Percentiles rank a stretch among this genome's conserved stretches.
Conservation (phyloP, 1,139 yeast species). For the Scheffersomyces stambukii region DNA sequence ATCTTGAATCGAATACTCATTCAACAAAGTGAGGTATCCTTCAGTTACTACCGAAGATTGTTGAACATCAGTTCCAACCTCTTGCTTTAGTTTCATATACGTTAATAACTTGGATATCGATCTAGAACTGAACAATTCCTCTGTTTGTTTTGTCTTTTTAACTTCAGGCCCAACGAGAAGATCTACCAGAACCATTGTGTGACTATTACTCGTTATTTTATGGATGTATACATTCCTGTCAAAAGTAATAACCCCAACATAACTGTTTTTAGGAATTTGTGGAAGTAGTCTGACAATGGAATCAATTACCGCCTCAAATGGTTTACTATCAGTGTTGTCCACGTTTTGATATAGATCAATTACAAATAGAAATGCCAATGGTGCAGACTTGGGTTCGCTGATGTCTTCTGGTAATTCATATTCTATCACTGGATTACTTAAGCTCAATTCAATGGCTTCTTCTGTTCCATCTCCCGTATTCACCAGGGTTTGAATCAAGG, state of each 20-base stretch:
- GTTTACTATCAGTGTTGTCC: constrained; percentile 16
- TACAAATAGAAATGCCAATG: constrained; percentile 19
- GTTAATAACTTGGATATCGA: no score
- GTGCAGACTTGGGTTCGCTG: constrained; percentile 9
- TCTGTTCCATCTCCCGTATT: constrained; percentile 15
- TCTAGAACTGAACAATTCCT: no score
- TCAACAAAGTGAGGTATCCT: not conserved
- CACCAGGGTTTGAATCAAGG: constrained; percentile 17
- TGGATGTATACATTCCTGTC: no score
- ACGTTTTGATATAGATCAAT: constrained; percentile 29
- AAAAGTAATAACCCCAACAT: constrained; percentile 26
- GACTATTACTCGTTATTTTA: no score
- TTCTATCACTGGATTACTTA: constrained; percentile 21
- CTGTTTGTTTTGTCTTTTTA: constrained; percentile 1
- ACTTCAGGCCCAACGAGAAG: no score
- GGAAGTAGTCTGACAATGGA: constrained; percentile 16
- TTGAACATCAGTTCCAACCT: not conserved
- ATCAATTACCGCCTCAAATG: constrained; percentile 10
- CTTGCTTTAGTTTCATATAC: no score
- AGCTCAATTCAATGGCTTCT: constrained; percentile 21
- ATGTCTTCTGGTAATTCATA: constrained; percentile 25
- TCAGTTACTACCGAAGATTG: not conserved
- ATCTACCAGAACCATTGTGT: no score
- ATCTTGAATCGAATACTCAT: constrained; percentile 1
- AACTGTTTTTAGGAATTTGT: constrained; percentile 17